Base-by-base conservation (phyloP, 2,329 filamentous ascomycete genomes). In the Penicillium sp. region DNA sequence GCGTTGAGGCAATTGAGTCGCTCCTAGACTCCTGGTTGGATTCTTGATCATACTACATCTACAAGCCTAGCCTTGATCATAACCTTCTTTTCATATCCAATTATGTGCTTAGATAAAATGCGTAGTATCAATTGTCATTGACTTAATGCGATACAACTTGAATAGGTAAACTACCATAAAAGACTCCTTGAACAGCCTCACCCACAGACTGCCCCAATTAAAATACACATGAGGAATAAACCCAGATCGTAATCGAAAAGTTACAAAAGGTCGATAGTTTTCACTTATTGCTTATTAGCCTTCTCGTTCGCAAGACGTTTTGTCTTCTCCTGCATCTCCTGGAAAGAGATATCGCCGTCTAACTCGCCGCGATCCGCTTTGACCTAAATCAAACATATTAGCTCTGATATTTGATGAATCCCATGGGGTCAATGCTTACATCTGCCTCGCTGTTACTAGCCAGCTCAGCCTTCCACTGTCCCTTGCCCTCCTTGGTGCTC, bases 361-460 rank as follows among this genome's bases (percentile, higher is more conserved):
- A 74, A 59, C 58, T 80, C 75, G 57, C 73, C 75, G 59, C 84
- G 84, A 71, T 89, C 89, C 41, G 86, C 89, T 78, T 84, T 87
- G 75, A 76, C 74, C 77, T 73, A 9, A 29, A 41, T 25, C 7
- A 23, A 8, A 33, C 5, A 27, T n/a, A n/a, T 63, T 45, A 63
- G 47, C 52, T 27, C 29, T 27, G 7, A 12, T 19, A 4, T 1
- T n/a, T 35, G 19, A 35, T n/a, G 21, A 12, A 35, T 15, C 10
- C 15, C 3, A 35, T 35, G 23, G 17, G 17, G 12, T 6, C 40
- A 37, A 13, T 21, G 46, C 82, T 63, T 77, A 94, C 81, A 66
- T 85, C 85, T 73, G 90, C 89, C 80, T 95, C 91, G 75, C 88
- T 90, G 75, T 91, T 86, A 50, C 86, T 89, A 3, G 90, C 90